A percentile compares a stretch with the other conserved stretches of the same genome.
phyloP scores from a whole-genome alignment of 2,329 filamentous ascomycete species.

The Beauveria sp. region DNA sequence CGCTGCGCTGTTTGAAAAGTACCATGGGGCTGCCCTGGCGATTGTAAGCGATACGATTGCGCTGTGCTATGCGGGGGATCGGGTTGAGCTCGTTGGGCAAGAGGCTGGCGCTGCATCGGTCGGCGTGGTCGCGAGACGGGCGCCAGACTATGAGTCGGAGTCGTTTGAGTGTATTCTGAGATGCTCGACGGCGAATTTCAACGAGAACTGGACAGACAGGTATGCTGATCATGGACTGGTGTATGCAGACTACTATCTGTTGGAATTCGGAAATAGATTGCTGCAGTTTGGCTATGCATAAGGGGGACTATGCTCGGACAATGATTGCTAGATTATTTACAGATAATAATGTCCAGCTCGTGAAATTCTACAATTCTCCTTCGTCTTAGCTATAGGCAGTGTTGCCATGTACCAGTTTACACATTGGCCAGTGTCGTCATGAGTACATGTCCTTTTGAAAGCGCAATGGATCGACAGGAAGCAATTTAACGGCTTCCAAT shows the following conservation, averaged over 20 bases:
- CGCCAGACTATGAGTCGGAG: neutral
- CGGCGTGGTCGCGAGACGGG: neutral
- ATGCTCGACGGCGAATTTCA: constrained; percentile 27
- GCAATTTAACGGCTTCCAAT: too few relatives aligned
- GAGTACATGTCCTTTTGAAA: too few relatives aligned
- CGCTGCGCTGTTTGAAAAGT: constrained; percentile 16
- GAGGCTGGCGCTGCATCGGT: neutral
- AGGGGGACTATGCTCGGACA: neutral
- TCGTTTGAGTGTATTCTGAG: constrained; percentile 25
- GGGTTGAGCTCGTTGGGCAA: constrained; percentile 13
- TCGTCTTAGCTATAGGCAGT: too few relatives aligned
- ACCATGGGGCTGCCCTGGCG: constrained; percentile 19
- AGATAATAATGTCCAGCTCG: too few relatives aligned
- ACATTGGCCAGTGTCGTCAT: too few relatives aligned
- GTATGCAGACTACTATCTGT: constrained; percentile 41
- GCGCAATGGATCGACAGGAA: too few relatives aligned
- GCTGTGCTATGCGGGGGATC: constrained; percentile 21
- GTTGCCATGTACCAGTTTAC: too few relatives aligned
- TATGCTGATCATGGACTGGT: constrained; percentile 34
- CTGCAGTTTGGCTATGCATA: constrained; percentile 24
- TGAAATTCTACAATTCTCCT: too few relatives aligned
- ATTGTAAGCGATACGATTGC: constrained; percentile 25
- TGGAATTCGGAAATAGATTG: constrained; percentile 41
- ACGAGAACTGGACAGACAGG: constrained; percentile 19
- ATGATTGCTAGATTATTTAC: too few relatives aligned